phyloP scores from a whole-genome alignment of 768 basidiomycete species.

The Hypsizygus marmoreus region DNA sequence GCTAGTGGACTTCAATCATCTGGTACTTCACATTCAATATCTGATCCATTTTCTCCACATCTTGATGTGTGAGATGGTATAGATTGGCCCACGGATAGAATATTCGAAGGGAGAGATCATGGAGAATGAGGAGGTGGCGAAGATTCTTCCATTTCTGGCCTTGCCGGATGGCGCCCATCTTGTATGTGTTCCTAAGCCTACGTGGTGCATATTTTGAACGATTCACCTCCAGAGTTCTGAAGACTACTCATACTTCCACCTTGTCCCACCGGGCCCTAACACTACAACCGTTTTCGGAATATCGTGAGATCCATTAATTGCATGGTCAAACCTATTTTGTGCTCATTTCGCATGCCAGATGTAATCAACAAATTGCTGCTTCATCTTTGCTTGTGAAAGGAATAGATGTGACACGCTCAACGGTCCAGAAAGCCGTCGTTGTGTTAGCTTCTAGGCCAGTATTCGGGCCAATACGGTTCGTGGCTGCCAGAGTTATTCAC shows the following conservation, averaged over 20 bases:
- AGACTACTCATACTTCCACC: conserved; percentile 96
- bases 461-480: conserved; percentile 91
- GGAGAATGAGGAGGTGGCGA: conserved; percentile 81
- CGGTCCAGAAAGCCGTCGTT: conserved; percentile 97
- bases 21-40: conserved; percentile 50
- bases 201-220: no score
- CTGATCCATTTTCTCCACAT: conserved; percentile 2
- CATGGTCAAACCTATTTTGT: not conserved
- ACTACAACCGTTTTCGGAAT: conserved; percentile 93
- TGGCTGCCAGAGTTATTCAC: conserved; percentile 2
- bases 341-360: conserved; percentile 45
- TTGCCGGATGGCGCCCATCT: conserved; percentile 97
- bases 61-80: conserved; percentile 12
- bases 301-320: conserved; percentile 58
- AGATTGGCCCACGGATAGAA: conserved; percentile 94
- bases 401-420: conserved; percentile 89
- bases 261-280: conserved; percentile 70
- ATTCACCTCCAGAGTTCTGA: conserved; percentile 80
- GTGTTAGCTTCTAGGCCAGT: conserved; percentile 89
- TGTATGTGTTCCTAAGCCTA: no score
- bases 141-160: conserved; percentile 91
- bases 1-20: conserved; percentile 93
- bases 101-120: conserved; percentile 78
- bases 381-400: conserved; percentile 75
- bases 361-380: conserved; percentile 92